Base-by-base conservation (phyloP, 2,329 filamentous ascomycete species). In the Huntiella abstrusa region DNA sequence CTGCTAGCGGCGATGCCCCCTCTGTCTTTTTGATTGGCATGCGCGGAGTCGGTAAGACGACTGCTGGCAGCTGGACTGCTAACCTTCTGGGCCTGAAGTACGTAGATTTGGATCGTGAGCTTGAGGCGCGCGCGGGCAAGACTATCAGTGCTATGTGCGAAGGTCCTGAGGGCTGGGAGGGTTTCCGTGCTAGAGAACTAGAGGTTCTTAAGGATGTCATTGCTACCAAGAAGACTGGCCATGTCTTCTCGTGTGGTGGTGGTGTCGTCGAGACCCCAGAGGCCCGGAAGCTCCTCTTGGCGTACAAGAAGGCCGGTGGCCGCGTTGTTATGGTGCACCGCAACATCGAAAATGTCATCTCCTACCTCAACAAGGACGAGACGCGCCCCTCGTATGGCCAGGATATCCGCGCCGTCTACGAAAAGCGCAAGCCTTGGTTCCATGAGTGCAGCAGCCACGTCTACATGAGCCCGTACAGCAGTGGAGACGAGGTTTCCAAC, bases 21-120 rank as follows among this genome's bases (percentile, higher is more conserved):
- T 94, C 87, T 0, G 79, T 96, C 44, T 86, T 95, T 63, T 80
- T 98, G 51, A 88, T 98, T 53, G 91, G 91, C 7, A 98, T 98
- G 91, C 77, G 91, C 53, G 91, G 91, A 48, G 91, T 87, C 36
- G 91, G 91, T 19, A 98, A 98, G 66, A 95, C 91, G 0, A 98
- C 91, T 0, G 81, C 83, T 33, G 91, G 91, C 45, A 73, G 75
- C 11, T 94, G 87, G 84, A 80, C 91, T 56, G 78, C 82, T 1
- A 73, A 73, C 51, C 72, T 81, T 22, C 67, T 96, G 1, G 74
- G 77, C 43, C 77, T 85, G 57, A 77, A 81, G 5, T 79, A 94
- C 51, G 65, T 92, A 46, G 91, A 98, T 58, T 70, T 98, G 22
- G 91, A 98, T 58, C 75, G 77, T 2, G 85, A 93, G 57, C 71